phyloP scores from a whole-genome alignment of 2,329 filamentous ascomycete genomes.

The Colletotrichum endophyticum region DNA sequence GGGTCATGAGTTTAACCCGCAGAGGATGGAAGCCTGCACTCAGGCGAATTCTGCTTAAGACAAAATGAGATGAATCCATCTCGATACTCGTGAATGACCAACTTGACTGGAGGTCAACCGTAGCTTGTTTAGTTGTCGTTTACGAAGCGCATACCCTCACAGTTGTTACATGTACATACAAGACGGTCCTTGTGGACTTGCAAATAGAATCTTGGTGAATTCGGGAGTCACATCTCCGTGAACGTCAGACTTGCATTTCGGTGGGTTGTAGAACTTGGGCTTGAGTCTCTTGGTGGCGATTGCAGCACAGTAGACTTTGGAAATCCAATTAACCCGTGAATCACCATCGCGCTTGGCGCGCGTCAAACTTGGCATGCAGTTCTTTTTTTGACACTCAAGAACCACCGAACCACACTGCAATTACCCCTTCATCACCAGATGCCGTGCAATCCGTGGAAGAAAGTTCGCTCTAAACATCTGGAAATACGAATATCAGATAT shows the following conservation, averaged over 20 bases:
- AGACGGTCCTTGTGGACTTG: not conserved
- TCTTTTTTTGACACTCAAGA: not conserved
- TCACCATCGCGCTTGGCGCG: not conserved
- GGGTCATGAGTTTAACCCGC: not conserved
- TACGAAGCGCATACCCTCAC: not conserved
- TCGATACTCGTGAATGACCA: not conserved
- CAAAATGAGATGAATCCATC: not conserved
- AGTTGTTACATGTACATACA: not conserved
- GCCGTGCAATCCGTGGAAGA: not conserved
- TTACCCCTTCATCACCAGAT: not conserved
- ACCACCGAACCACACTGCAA: not conserved
- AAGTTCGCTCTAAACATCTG: not conserved
- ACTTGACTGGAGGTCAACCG: not conserved
- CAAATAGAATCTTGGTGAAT: not conserved
- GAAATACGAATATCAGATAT: not conserved
- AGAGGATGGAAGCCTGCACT: not conserved
- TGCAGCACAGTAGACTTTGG: not conserved
- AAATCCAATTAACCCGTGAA: not conserved
- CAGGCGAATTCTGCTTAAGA: not conserved
- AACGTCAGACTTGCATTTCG: fast-evolving
- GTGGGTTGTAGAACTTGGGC: not conserved
- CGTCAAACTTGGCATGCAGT: not conserved
- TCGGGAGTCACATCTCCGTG: not conserved
- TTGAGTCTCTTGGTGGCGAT: not conserved
- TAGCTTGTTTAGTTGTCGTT: not conserved